Evolutionary conservation across 148 eudicot species (phyloP).

Genomic region (Camellia granthamiana): DNA sequence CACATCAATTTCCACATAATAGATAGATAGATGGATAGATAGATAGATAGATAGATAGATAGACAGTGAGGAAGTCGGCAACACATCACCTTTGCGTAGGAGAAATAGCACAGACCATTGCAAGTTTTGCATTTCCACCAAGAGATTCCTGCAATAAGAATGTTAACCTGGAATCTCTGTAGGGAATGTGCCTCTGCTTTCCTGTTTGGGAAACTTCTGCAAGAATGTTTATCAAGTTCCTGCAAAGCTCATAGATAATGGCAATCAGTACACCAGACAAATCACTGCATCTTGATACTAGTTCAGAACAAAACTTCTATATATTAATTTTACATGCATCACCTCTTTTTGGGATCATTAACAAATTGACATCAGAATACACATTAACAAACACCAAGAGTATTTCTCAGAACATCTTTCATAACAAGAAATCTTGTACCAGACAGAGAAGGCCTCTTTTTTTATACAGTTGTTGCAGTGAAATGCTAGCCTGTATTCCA

Average conservation of each 20-base stretch:
- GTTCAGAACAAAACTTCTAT: background rate
- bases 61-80: background rate
- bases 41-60: background rate
- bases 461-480: background rate
- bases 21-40: background rate
- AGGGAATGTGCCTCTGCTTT: constrained; percentile 95
- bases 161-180: constrained; percentile 93
- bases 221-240: constrained; percentile 91
- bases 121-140: constrained; percentile 96
- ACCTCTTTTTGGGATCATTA: background rate
- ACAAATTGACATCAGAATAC: background rate
- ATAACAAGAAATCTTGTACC: background rate
- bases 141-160: constrained; percentile 97
- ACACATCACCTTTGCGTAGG: constrained; percentile 68
- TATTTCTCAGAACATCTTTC: background rate
- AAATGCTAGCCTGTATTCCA: background rate
- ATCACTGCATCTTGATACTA: background rate
- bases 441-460: background rate
- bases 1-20: background rate
- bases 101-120: constrained; percentile 97
- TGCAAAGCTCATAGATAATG: constrained; percentile 34
- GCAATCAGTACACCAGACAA: constrained; percentile 26
- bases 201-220: constrained; percentile 98
- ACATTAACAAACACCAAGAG: background rate
- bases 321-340: background rate